Base-by-base conservation (phyloP, 2,329 filamentous ascomycete species). In the Xylaria sp. region DNA sequence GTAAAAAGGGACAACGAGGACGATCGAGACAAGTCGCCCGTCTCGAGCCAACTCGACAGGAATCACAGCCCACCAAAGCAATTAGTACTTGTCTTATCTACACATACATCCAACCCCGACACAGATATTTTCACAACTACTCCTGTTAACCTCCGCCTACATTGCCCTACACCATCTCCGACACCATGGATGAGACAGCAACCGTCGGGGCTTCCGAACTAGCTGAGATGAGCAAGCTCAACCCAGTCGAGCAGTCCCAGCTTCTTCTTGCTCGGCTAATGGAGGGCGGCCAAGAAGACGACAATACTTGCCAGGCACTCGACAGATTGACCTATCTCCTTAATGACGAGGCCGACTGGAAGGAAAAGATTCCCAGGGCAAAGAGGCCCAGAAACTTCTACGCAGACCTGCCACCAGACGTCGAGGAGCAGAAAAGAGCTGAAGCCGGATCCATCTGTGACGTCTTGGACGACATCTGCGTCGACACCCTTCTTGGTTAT, bases 261-360 rank as follows among this genome's bases (percentile, higher is more conserved):
- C 88, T 97, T 66, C 90, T 95, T 74, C 89, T 98, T 73, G 94
- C 94, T 28, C 92, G 92, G 76, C 84, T 98, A 74, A 97, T 98
- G 90, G 93, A 97, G 79, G 94, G 93, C 54, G 94, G 94, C 63
- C 89, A 94, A 75, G 93, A 97, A 75, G 93, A 93, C 77, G 88
- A 90, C 66, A 90, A 92, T 73, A 91, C 88, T 13, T 90, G 87
- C 74, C 81, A 81, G 69, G 86, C 89, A 69, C 82, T 91, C 55
- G 86, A 88, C 73, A 80, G 81, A 65, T 84, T 91, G 63, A 89
- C 89, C 54, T 88, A 86, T 78, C 82, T 91, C 48, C 82, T 91
- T 65, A 85, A 83, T 74, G 83, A 88, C 46, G 88, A 91, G 70
- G 80, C 82, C 63, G 81, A 83, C 55, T 75, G 77, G 12, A 78